phyloP scores from a whole-genome alignment of 768 basidiomycete genomes.

The Psilocybe azurescens region DNA sequence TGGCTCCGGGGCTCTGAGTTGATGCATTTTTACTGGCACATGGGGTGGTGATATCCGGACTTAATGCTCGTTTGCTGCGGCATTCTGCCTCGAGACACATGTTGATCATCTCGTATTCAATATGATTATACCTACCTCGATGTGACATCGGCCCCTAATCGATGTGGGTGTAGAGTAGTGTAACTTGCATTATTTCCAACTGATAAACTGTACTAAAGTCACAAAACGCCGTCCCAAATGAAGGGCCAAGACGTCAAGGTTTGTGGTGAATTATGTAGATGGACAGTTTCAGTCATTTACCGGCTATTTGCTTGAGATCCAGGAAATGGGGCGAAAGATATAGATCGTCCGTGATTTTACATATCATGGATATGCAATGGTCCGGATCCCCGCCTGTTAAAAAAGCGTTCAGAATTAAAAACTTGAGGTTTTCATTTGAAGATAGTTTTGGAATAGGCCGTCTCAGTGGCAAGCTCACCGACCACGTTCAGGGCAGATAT shows the following conservation, averaged over 20 bases:
- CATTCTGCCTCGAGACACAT: neutral
- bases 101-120: neutral
- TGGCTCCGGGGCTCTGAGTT: neutral
- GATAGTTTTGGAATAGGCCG: neutral
- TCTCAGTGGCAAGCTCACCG: neutral
- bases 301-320: neutral
- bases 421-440: neutral
- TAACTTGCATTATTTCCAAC: constrained; percentile 1
- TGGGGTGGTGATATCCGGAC: neutral
- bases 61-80: neutral
- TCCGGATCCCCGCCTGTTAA: neutral
- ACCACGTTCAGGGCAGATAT: neutral
- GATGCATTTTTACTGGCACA: neutral
- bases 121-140: neutral
- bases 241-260: neutral
- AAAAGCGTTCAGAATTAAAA: neutral
- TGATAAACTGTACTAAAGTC: neutral
- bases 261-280: neutral
- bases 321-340: neutral
- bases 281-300: neutral
- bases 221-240: neutral
- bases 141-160: neutral
- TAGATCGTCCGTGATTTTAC: neutral
- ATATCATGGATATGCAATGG: neutral
- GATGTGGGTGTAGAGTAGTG: neutral